A percentile compares a stretch with the other conserved stretches of the same genome.
phyloP scores from a whole-genome alignment of 2,329 filamentous ascomycete species.

The Colletotrichum tofieldiae region DNA sequence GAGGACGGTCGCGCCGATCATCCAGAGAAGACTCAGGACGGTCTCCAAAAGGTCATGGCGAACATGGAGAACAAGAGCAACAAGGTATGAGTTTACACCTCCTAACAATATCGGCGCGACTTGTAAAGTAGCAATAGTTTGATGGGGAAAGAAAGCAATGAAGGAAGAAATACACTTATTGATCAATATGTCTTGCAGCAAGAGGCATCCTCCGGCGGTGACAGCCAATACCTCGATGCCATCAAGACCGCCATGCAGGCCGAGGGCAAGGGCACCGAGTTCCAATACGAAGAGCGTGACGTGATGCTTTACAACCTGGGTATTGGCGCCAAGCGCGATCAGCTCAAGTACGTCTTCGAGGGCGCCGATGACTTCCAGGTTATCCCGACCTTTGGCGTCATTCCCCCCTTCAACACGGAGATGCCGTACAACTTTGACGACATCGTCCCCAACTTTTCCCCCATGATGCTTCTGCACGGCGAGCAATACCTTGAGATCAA shows the following conservation, averaged over 20 bases:
- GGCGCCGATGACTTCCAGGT: slow-evolving; percentile 93
- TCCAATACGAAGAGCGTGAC: slow-evolving; percentile 88
- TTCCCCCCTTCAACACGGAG: slow-evolving; percentile 91
- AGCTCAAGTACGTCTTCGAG: slow-evolving; percentile 92
- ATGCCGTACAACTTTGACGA: slow-evolving; percentile 85
- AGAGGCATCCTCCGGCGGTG: slow-evolving; percentile 35
- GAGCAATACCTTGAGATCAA: slow-evolving; percentile 98
- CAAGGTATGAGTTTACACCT: slow-evolving; percentile 66
- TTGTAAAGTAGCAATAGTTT: slow-evolving; percentile 45
- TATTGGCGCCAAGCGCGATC: slow-evolving; percentile 90
- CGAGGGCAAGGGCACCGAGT: slow-evolving; percentile 80
- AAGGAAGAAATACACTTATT: slow-evolving; percentile 27
- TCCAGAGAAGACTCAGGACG: slow-evolving; percentile 84
- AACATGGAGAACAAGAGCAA: slow-evolving; percentile 86
- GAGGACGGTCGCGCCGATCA: slow-evolving; percentile 90
- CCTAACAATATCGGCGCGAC: slow-evolving; percentile 6
- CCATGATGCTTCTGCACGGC: slow-evolving; percentile 98
- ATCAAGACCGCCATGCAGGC: slow-evolving; percentile 84
- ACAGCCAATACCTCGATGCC: slow-evolving; percentile 75
- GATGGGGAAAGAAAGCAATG: slow-evolving; percentile 28
- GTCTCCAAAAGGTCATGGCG: slow-evolving; percentile 81
- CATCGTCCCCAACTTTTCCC: slow-evolving; percentile 94
- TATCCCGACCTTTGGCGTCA: slow-evolving; percentile 94
- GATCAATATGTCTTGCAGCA: slow-evolving; percentile 44
- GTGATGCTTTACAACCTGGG: slow-evolving; percentile 96